Percentiles rank a stretch among this genome's conserved stretches.
These are phyloP conservation scores for Silene noctiflora DNA, from an alignment of 179 eudicot genomes.

Conservation along the genomic window DNA sequence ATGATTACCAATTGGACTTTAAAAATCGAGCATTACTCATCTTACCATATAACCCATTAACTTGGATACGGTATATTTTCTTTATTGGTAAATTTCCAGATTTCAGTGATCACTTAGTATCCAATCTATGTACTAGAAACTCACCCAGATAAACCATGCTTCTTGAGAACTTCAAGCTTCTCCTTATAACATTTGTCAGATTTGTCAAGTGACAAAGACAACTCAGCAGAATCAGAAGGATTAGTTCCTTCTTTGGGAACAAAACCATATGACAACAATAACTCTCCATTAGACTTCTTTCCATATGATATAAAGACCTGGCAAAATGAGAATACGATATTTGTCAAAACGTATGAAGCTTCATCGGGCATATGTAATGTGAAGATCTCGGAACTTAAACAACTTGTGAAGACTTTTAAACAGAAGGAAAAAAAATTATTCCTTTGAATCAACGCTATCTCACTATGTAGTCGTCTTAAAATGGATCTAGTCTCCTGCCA, in stretches of 20 bases:
- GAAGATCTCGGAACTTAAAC: neutral
- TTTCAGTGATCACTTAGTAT: too few species aligned
- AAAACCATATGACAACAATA: slow-evolving; percentile 90
- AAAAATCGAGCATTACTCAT: too few species aligned
- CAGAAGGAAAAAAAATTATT: neutral
- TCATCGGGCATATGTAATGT: neutral
- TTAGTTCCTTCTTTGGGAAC: slow-evolving; percentile 95
- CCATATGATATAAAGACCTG: slow-evolving; percentile 98
- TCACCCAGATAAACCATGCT: slow-evolving; percentile 79
- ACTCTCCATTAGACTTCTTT: slow-evolving; percentile 91
- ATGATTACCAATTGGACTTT: neutral
- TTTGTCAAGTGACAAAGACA: slow-evolving; percentile 58
- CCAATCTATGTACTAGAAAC: slow-evolving; percentile 22
- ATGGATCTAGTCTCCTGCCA: too few species aligned
- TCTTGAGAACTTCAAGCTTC: slow-evolving; percentile 67
- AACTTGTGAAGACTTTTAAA: neutral
- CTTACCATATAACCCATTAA: neutral
- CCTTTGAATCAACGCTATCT: too few species aligned
- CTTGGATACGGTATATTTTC: too few species aligned
- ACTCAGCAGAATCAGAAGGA: slow-evolving; percentile 78
- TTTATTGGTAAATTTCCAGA: too few species aligned
- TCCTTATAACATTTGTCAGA: slow-evolving; percentile 76
- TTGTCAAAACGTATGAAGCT: slow-evolving; percentile 1
- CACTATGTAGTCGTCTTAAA: too few species aligned
- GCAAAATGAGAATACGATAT: slow-evolving; percentile 12